phyloP scores from a whole-genome alignment of 768 basidiomycete genomes.

The Suillus luteus region DNA sequence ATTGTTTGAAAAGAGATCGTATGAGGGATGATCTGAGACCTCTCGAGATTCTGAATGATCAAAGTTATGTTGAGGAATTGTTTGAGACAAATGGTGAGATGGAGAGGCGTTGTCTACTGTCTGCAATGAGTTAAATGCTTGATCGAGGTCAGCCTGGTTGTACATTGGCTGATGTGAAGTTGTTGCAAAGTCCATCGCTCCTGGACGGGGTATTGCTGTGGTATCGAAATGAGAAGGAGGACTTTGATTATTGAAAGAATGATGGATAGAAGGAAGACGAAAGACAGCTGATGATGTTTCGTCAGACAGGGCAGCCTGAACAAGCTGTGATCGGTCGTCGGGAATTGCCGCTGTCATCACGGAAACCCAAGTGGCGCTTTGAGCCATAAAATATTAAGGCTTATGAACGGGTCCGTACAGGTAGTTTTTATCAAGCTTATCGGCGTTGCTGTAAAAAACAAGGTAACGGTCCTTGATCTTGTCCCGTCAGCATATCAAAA shows the following conservation, averaged over 20 bases:
- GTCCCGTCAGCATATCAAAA: constrained; percentile 21
- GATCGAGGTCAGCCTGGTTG: constrained; percentile 58
- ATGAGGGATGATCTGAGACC: constrained; percentile 56
- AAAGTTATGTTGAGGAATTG: constrained; percentile 43
- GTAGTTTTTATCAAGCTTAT: constrained; percentile 19
- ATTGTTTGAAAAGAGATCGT: constrained; percentile 64
- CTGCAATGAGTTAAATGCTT: constrained; percentile 50
- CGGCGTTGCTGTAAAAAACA: constrained; percentile 16
- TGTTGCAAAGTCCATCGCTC: constrained; percentile 53
- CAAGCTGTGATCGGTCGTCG: constrained; percentile 61
- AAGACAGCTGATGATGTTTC: constrained; percentile 31
- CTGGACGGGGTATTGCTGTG: constrained; percentile 43
- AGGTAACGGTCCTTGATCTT: constrained; percentile 5
- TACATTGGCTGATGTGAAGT: constrained; percentile 46
- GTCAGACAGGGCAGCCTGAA: constrained; percentile 27
- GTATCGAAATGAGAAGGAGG: constrained; percentile 50
- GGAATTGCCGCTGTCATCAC: constrained; percentile 51
- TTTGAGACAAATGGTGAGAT: constrained; percentile 37
- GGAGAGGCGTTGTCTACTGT: constrained; percentile 40
- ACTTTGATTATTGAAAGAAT: constrained; percentile 23
- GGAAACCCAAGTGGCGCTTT: constrained; percentile 39
- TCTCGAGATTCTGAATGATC: constrained; percentile 55
- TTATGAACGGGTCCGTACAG: constrained; percentile 33
- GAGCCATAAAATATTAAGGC: constrained; percentile 36
- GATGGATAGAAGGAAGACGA: constrained; percentile 39